Evolutionary conservation across 768 basidiomycete genomes (phyloP).

Genomic region (Tulasnella sp.): DNA sequence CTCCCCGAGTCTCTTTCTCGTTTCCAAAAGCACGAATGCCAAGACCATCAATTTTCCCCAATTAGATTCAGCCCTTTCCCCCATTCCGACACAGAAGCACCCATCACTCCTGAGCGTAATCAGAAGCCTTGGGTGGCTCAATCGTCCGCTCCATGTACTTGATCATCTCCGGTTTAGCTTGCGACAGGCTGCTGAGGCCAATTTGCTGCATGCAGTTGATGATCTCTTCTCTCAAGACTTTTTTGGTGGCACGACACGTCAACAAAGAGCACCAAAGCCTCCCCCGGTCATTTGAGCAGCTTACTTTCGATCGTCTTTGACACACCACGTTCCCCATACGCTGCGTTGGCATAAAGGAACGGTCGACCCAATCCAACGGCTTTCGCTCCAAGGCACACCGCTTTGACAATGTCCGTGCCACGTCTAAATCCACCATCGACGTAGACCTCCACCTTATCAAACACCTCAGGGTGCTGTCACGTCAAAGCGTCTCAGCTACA

Average conservation of each 20-base stretch:
- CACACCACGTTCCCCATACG: constrained; percentile 39
- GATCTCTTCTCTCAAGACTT: constrained; percentile 27
- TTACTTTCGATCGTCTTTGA: constrained; percentile 32
- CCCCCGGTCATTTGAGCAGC: not conserved
- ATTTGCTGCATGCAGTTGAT: constrained; percentile 25
- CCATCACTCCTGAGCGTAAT: constrained; percentile 21
- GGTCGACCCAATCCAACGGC: constrained; percentile 83
- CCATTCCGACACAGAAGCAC: not conserved
- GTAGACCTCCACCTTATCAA: constrained; percentile 43
- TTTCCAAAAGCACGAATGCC: not conserved
- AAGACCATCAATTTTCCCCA: not conserved
- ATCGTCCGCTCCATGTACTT: constrained; percentile 19
- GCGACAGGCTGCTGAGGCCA: constrained; percentile 24
- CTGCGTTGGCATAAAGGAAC: constrained; percentile 63
- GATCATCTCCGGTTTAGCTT: constrained; percentile 23
- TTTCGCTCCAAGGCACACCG: constrained; percentile 57
- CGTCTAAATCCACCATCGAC: constrained; percentile 47
- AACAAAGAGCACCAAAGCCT: constrained; percentile 34
- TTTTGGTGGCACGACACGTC: not conserved
- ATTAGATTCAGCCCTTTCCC: not conserved
- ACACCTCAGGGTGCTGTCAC: constrained; percentile 37
- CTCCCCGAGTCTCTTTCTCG: not conserved
- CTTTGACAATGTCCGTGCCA: constrained; percentile 48
- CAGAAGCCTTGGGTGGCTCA: constrained; percentile 13
- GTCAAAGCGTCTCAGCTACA: not conserved